Percentiles rank a stretch among this genome's conserved stretches.
These are phyloP conservation scores for Aspergillus amoenus DNA, from an alignment of 2,329 filamentous ascomycete genomes.

Conservation along the genomic window DNA sequence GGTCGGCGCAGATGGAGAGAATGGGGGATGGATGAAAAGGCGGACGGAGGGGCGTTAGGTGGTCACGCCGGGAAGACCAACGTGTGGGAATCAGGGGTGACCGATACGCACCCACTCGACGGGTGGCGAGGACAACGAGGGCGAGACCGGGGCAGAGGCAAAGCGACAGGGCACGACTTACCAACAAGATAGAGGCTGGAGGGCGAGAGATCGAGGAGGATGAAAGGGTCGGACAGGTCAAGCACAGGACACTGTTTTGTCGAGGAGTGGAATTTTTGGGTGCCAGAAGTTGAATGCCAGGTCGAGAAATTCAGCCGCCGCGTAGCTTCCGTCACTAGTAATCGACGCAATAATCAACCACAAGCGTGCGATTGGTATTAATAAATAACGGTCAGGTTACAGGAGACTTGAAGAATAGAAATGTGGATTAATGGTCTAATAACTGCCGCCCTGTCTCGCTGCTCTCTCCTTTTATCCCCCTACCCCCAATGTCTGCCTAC, in stretches of 20 bases:
- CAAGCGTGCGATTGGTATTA: too few species aligned
- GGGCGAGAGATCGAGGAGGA: constrained; percentile 9
- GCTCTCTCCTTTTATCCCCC: not conserved
- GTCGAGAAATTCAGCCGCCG: constrained; percentile 36
- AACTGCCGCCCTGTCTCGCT: not conserved
- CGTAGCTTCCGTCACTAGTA: constrained; percentile 39
- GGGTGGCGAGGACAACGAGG: not conserved
- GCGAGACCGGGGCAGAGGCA: constrained; percentile 1
- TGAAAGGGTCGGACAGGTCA: constrained; percentile 9
- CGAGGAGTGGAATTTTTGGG: constrained; percentile 34
- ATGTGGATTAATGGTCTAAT: not conserved
- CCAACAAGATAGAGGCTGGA: constrained; percentile 12
- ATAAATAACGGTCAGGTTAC: too few species aligned
- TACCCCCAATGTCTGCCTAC: constrained; percentile 5
- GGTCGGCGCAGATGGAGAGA: constrained; percentile 13
- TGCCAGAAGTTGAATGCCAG: constrained; percentile 29
- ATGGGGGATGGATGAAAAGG: constrained; percentile 16
- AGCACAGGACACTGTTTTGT: constrained; percentile 24
- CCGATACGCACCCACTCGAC: constrained; percentile 6
- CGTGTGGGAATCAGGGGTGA: constrained; percentile 21
- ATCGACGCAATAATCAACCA: constrained; percentile 8
- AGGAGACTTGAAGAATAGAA: too few species aligned
- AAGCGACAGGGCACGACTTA: constrained; percentile 9
- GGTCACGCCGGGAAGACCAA: constrained; percentile 19
- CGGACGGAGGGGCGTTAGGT: constrained; percentile 17